These are phyloP conservation scores for Xylaria palmicola DNA, from an alignment of 495 filamentous ascomycete species.

Conservation along the genomic window DNA sequence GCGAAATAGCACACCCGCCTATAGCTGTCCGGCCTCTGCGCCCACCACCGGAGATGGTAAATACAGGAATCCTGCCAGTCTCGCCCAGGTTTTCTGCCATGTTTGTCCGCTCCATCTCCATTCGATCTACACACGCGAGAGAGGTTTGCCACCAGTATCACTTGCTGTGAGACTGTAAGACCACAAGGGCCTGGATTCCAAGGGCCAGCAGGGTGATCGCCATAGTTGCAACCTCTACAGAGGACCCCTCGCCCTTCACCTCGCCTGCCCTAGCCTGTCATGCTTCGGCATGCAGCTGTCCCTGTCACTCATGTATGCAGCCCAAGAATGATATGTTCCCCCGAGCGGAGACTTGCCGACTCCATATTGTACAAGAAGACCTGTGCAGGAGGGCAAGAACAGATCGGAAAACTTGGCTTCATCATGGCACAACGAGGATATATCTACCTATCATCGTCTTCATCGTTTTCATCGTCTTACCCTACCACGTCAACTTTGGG, in stretches of 20 bases:
- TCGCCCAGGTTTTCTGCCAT: not conserved
- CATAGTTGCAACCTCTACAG: not conserved
- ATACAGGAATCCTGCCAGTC: not conserved
- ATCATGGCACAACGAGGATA: not conserved
- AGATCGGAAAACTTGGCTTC: not conserved
- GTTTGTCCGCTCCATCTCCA: too few species aligned
- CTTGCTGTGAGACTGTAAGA: not conserved
- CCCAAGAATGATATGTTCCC: not conserved
- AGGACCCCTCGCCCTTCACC: constrained; percentile 2
- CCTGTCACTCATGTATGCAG: constrained; percentile 1
- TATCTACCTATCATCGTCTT: too few species aligned
- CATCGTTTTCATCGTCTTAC: too few species aligned
- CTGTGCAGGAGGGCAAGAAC: too few species aligned
- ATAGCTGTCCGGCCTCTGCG: not conserved
- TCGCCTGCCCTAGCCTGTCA: constrained; percentile 9
- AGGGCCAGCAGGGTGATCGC: not conserved
- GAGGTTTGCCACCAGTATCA: not conserved
- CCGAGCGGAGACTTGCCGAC: not conserved
- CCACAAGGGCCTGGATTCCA: not conserved
- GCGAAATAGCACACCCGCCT: not conserved
- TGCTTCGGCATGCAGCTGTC: constrained; percentile 10
- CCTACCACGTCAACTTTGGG: too few species aligned
- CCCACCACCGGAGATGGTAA: not conserved
- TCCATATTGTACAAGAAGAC: not conserved
- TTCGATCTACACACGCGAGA: too few species aligned